A percentile compares a stretch with the other conserved stretches of the same genome.
phyloP scores from a whole-genome alignment of 352 stramenopile species.

The Phytophthora podocarpi region DNA sequence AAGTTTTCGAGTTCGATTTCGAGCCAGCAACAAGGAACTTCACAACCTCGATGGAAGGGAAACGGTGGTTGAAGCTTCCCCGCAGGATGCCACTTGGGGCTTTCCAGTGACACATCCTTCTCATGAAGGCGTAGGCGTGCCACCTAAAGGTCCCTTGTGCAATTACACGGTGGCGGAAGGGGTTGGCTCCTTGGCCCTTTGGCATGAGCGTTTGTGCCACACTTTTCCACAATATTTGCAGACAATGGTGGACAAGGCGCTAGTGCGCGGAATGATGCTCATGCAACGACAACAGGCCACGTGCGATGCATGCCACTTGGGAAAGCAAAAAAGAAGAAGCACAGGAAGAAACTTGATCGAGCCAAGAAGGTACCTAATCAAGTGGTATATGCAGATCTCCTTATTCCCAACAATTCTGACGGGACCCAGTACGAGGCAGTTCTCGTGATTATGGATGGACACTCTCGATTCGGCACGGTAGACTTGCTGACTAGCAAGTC shows the following conservation, averaged over 20 bases:
- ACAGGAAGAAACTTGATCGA: conserved; percentile 11
- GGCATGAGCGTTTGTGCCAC: too few relatives aligned
- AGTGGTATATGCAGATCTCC: conserved; percentile 14
- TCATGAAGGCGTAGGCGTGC: neutral
- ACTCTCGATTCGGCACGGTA: conserved; percentile 11
- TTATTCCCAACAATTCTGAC: neutral
- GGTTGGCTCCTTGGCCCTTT: neutral
- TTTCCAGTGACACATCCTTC: neutral
- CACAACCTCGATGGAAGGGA: neutral
- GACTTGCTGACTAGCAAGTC: conserved; percentile 2
- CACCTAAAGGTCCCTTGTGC: neutral
- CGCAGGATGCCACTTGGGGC: neutral
- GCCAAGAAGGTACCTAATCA: conserved; percentile 3
- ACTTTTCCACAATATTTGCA: too few relatives aligned
- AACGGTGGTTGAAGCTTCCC: neutral
- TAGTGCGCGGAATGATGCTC: too few relatives aligned
- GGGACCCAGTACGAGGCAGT: neutral
- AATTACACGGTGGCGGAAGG: conserved; percentile 4
- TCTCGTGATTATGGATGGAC: conserved; percentile 12
- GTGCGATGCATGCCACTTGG: conserved; percentile 1
- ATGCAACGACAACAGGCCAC: neutral
- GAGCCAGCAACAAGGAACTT: neutral
- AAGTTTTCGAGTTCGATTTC: conserved; percentile 5
- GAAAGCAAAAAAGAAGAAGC: too few relatives aligned
- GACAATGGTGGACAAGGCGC: too few relatives aligned